Evolutionary conservation across 2,329 filamentous ascomycete genomes (phyloP).

Genomic region (Trichophyton mentagrophytes): DNA sequence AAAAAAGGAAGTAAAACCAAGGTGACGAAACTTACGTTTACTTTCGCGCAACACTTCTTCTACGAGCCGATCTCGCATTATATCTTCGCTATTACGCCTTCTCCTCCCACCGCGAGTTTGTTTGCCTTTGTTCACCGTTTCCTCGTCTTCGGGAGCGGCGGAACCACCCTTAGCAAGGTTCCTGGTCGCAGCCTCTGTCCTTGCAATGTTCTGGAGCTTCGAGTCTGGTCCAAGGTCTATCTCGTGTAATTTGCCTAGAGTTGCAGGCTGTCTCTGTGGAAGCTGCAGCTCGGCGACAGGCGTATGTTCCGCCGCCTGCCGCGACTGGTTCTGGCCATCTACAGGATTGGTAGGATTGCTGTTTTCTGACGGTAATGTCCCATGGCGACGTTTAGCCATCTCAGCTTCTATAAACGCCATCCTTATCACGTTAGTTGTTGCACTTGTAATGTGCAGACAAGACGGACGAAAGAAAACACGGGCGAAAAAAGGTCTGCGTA

Average conservation of each 20-base stretch:
- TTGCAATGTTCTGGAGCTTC: slow-evolving; percentile 31
- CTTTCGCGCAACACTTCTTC: slow-evolving; percentile 45
- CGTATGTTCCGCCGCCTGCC: not conserved
- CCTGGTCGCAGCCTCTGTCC: slow-evolving; percentile 34
- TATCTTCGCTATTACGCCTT: slow-evolving; percentile 40
- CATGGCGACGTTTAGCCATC: slow-evolving; percentile 40
- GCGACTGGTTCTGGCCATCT: not conserved
- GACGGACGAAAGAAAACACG: not conserved
- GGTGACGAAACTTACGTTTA: slow-evolving; percentile 30
- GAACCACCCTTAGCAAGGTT: slow-evolving; percentile 26
- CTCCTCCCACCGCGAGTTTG: slow-evolving; percentile 31
- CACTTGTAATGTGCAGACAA: not conserved
- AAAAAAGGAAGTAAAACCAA: not conserved
- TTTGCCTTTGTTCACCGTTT: slow-evolving; percentile 25
- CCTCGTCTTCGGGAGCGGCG: slow-evolving; percentile 17
- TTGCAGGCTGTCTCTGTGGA: slow-evolving; percentile 35
- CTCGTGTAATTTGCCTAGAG: slow-evolving; percentile 45
- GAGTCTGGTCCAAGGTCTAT: slow-evolving; percentile 42
- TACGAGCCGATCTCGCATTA: slow-evolving; percentile 42
- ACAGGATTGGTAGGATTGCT: slow-evolving; percentile 10
- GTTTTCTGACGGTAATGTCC: not conserved
- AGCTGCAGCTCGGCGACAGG: slow-evolving; percentile 16
- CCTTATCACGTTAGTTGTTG: slow-evolving; percentile 49
- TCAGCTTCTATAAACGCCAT: slow-evolving; percentile 55
- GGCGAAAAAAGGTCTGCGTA: slow-evolving; percentile 31